Conservation (phyloP, 2,329 filamentous ascomycete species). For the Chaetomium olivaceum region DNA sequence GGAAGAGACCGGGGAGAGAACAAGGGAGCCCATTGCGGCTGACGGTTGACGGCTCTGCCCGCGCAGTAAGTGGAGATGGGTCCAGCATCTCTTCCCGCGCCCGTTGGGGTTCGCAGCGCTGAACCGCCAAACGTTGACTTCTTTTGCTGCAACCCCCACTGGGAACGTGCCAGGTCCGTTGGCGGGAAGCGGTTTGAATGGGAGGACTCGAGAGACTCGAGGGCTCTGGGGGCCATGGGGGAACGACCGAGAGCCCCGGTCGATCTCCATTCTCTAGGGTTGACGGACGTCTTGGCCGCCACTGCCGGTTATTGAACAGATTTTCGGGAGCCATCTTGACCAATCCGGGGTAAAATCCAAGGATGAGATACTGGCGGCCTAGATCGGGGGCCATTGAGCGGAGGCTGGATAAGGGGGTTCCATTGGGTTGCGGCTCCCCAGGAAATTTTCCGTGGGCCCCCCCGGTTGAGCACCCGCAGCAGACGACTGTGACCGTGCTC, state of each 20-base stretch:
- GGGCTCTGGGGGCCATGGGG: background rate
- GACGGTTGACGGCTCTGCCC: constrained; percentile 16
- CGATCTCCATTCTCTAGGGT: constrained; percentile 14
- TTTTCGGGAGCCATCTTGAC: constrained; percentile 11
- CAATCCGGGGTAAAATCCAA: constrained; percentile 16
- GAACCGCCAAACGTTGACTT: background rate
- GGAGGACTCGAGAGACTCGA: too few species aligned
- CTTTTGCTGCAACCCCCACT: background rate
- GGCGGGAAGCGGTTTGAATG: background rate
- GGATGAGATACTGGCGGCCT: constrained; percentile 6
- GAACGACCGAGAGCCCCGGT: constrained; percentile 5
- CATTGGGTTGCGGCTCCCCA: constrained; percentile 19
- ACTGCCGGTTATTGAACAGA: constrained; percentile 15
- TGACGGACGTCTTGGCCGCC: constrained; percentile 1
- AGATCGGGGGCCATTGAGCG: background rate
- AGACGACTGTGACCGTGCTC: constrained; percentile 11
- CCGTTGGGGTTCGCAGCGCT: background rate
- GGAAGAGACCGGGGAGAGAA: background rate
- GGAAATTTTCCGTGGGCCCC: background rate
- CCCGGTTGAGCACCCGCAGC: background rate
- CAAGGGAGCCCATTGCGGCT: constrained; percentile 15
- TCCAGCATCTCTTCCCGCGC: background rate
- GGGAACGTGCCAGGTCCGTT: constrained; percentile 14
- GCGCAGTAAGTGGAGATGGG: constrained; percentile 6
- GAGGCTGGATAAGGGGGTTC: background rate